Evolutionary conservation across 2,329 filamentous ascomycete species (phyloP).

Genomic region (Penicillium sp.): DNA sequence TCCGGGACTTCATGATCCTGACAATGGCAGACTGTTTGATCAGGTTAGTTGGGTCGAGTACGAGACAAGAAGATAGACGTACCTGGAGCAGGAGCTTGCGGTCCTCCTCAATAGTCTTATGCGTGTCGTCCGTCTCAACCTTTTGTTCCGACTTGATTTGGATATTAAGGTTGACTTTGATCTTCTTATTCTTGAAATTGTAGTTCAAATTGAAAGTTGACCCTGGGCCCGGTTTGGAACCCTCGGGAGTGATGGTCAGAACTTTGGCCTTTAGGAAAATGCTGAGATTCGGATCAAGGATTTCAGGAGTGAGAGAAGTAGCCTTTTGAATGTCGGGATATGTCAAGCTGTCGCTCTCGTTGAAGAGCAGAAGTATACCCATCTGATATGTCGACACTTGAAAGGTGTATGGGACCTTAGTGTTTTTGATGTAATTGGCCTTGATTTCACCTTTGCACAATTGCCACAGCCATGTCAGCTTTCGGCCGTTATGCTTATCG

Average conservation of each 20-base stretch:
- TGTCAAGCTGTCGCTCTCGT: slow-evolving; percentile 81
- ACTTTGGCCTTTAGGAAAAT: slow-evolving; percentile 95
- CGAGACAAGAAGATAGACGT: slow-evolving; percentile 48
- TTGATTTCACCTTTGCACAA: slow-evolving; percentile 97
- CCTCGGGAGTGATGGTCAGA: slow-evolving; percentile 71
- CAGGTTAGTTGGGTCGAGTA: slow-evolving; percentile 16
- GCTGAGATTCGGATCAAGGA: slow-evolving; percentile 81
- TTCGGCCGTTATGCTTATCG: slow-evolving; percentile 94
- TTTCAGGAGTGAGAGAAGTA: slow-evolving; percentile 79
- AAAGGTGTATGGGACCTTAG: slow-evolving; percentile 93
- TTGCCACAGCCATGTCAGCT: slow-evolving; percentile 98
- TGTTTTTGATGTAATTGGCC: slow-evolving; percentile 86
- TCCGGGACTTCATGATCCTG: slow-evolving; percentile 98
- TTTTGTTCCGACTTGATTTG: slow-evolving; percentile 95
- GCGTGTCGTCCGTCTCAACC: slow-evolving; percentile 93
- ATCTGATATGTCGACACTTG: slow-evolving; percentile 98
- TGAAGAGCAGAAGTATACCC: slow-evolving; percentile 93
- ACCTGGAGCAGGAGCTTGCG: slow-evolving; percentile 96
- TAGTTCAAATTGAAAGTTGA: slow-evolving; percentile 86
- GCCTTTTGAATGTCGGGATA: slow-evolving; percentile 87
- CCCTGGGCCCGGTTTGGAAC: slow-evolving; percentile 76
- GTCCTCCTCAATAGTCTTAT: slow-evolving; percentile 99
- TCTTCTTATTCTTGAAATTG: slow-evolving; percentile 98
- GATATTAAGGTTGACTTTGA: slow-evolving; percentile 95
- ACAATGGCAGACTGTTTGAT: slow-evolving; percentile 85